Evolutionary conservation across 176 grass and related monocot genomes (phyloP).

Genomic region (Ananas comosus): DNA sequence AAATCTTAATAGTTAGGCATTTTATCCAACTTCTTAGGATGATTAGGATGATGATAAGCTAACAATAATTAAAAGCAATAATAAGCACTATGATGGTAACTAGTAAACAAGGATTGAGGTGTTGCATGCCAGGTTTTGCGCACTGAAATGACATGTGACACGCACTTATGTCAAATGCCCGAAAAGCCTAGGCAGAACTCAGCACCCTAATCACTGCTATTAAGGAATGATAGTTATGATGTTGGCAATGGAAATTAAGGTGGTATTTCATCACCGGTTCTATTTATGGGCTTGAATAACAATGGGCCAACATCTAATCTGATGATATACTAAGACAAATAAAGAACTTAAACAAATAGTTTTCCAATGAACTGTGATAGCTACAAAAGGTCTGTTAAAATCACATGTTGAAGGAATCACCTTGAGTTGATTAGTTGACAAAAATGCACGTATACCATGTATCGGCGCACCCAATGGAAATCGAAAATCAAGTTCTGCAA

Average conservation of each 20-base stretch:
- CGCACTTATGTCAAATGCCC: too few species aligned
- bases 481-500: conserved; percentile 95
- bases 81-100: not conserved
- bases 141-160: too few species aligned
- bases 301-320: too few species aligned
- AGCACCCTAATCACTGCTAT: too few species aligned
- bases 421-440: conserved; percentile 89
- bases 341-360: too few species aligned
- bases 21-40: not conserved
- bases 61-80: not conserved
- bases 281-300: not conserved
- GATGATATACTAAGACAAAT: too few species aligned
- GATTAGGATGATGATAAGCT: not conserved
- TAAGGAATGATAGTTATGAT: too few species aligned
- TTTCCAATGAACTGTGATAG: too few species aligned
- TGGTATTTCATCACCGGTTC: not conserved
- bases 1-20: not conserved
- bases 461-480: conserved; percentile 86
- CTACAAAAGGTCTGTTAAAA: not conserved
- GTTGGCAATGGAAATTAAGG: not conserved
- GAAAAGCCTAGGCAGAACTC: too few species aligned
- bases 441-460: conserved; percentile 93
- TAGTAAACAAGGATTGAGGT: not conserved
- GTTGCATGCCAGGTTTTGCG: not conserved
- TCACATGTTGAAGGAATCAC: conserved; percentile 29